Evolutionary conservation across 108 stramenopile species (phyloP).

Genomic region (Conticribra guillardii): DNA sequence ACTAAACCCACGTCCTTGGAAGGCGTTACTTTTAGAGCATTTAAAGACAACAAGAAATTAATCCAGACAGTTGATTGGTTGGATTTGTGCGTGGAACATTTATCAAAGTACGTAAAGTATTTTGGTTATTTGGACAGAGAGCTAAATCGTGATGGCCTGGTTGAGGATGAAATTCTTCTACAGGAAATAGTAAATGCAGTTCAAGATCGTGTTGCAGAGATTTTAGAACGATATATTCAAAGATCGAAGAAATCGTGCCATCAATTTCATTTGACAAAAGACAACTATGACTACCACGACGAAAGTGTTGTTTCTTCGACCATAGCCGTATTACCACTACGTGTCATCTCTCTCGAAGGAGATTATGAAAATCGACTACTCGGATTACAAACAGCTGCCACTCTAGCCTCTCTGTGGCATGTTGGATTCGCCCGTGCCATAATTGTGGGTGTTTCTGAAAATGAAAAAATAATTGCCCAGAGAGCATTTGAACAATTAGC

Average conservation of each 20-base stretch:
- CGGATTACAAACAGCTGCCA: conserved; percentile 16
- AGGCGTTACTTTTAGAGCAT: conserved; percentile 7
- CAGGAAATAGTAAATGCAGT: not conserved
- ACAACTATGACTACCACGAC: not conserved
- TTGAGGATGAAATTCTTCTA: no score
- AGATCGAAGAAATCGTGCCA: no score
- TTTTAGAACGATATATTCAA: conserved; percentile 13
- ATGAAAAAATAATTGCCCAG: conserved; percentile 10
- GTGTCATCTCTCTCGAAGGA: conserved; percentile 7
- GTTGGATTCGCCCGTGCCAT: conserved; percentile 17
- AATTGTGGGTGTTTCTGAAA: conserved; percentile 22
- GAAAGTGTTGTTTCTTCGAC: conserved; percentile 9
- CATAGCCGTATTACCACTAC: conserved; percentile 32
- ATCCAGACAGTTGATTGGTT: conserved; percentile 29
- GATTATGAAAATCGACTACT: conserved; percentile 1
- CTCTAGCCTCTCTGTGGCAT: conserved; percentile 19
- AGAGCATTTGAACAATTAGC: conserved; percentile 4
- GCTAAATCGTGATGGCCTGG: not conserved
- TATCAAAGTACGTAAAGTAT: conserved; percentile 24
- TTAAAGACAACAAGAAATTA: conserved; percentile 5
- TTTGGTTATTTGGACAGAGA: not conserved
- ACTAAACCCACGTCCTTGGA: conserved; percentile 2
- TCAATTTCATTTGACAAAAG: no score
- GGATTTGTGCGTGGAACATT: conserved; percentile 22
- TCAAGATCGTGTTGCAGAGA: conserved; percentile 14